A percentile compares a stretch with the other conserved stretches of the same genome.
Evolutionary conservation across 2,329 filamentous ascomycete species (phyloP).

Genomic region (Phyllosticta citrichinensis): DNA sequence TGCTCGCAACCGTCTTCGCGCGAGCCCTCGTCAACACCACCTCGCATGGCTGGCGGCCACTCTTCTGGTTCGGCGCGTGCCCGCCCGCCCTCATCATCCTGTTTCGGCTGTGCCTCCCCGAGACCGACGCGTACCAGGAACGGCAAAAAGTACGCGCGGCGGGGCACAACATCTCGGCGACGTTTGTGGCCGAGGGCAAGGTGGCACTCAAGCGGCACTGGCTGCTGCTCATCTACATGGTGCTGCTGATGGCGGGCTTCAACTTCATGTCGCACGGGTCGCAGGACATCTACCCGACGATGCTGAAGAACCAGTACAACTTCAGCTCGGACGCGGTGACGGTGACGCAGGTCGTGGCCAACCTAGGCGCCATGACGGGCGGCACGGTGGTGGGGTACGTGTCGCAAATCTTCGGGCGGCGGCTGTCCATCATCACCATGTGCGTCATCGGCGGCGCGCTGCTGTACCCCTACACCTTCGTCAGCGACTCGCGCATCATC

Average conservation of each 20-base stretch:
- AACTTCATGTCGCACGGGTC: slow-evolving; percentile 84
- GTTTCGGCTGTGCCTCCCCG: slow-evolving; percentile 67
- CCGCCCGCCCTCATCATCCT: slow-evolving; percentile 72
- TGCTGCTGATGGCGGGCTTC: slow-evolving; percentile 81
- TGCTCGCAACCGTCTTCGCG: slow-evolving; percentile 48
- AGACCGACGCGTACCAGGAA: slow-evolving; percentile 64
- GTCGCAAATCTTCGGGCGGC: slow-evolving; percentile 37
- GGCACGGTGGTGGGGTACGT: slow-evolving; percentile 38
- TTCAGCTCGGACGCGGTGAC: slow-evolving; percentile 41
- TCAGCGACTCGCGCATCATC: slow-evolving; percentile 52
- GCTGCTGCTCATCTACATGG: slow-evolving; percentile 69
- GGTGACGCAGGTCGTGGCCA: slow-evolving; percentile 40
- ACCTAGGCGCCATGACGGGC: slow-evolving; percentile 39
- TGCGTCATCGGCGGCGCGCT: slow-evolving; percentile 60
- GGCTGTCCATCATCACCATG: slow-evolving; percentile 38
- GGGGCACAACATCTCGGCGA: slow-evolving; percentile 48
- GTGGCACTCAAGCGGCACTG: slow-evolving; percentile 71
- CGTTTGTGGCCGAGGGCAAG: slow-evolving; percentile 68
- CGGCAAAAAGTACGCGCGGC: slow-evolving; percentile 54
- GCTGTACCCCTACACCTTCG: slow-evolving; percentile 74
- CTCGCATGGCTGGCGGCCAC: slow-evolving; percentile 67
- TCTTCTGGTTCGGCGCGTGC: slow-evolving; percentile 82
- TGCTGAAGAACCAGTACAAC: slow-evolving; percentile 48
- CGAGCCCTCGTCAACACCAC: slow-evolving; percentile 65
- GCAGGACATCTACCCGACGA: slow-evolving; percentile 54